A percentile compares a stretch with the other conserved stretches of the same genome.
Evolutionary conservation across 2,329 filamentous ascomycete genomes (phyloP).

Genomic region (Keithomyces neogunnii): DNA sequence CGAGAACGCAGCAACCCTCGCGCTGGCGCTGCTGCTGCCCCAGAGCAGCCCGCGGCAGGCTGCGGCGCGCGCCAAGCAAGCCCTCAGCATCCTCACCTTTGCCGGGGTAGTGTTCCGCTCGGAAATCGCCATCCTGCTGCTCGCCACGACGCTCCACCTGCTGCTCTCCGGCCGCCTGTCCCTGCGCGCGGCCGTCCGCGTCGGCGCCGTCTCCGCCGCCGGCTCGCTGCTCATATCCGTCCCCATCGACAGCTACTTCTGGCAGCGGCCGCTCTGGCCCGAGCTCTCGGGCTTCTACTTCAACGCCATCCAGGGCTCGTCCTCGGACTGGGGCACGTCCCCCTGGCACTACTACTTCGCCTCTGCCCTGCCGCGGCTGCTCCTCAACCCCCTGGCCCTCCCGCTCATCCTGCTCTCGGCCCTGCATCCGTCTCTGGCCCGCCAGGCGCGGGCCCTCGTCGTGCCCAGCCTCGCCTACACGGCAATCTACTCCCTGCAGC

Average conservation of each 20-base stretch:
- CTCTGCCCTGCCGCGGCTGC: constrained; percentile 70
- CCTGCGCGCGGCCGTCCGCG: constrained; percentile 50
- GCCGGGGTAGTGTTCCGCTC: constrained; percentile 81
- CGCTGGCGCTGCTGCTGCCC: constrained; percentile 41
- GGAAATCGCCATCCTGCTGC: constrained; percentile 76
- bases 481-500: constrained; percentile 74
- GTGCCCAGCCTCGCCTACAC: constrained; percentile 66
- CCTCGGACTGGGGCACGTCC: constrained; percentile 79
- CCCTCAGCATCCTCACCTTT: constrained; percentile 68
- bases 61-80: constrained; percentile 46
- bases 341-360: constrained; percentile 83
- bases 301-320: constrained; percentile 78
- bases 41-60: constrained; percentile 18
- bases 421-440: constrained; percentile 34
- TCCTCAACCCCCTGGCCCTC: constrained; percentile 68
- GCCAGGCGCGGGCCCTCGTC: constrained; percentile 40
- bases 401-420: constrained; percentile 47
- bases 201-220: constrained; percentile 57
- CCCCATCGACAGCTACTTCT: constrained; percentile 84
- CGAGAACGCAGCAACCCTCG: constrained; percentile 50
- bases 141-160: constrained; percentile 56
- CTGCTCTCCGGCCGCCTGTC: constrained; percentile 47
- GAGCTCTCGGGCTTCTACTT: constrained; percentile 85
- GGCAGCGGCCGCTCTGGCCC: constrained; percentile 82
- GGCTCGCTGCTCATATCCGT: constrained; percentile 63